These are phyloP conservation scores for Cryptococcus hybrid DNA, from an alignment of 1,284 basidiomycete species.

Conservation along the genomic window DNA sequence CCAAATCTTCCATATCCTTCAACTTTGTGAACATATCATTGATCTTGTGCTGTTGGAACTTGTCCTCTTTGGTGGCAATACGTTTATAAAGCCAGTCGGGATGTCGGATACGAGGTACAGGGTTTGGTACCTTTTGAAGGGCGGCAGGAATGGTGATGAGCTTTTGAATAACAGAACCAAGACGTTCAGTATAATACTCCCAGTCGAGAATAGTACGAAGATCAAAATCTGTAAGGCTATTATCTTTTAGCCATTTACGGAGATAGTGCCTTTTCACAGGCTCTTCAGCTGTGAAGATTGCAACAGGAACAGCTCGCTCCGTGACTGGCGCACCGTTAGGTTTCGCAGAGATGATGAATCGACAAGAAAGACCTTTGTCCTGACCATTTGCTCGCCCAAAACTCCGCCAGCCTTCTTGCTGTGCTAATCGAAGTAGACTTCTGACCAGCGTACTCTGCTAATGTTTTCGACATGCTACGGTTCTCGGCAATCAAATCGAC, in stretches of 20 bases:
- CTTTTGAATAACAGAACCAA: constrained; percentile 98
- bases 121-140: constrained; percentile 95
- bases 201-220: constrained; percentile 95
- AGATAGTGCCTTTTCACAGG: constrained; percentile 86
- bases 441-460: constrained; percentile 93
- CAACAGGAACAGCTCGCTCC: constrained; percentile 95
- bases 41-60: constrained; percentile 96
- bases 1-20: constrained; percentile 62
- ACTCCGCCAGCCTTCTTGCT: constrained; percentile 91
- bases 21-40: constrained; percentile 85
- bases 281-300: constrained; percentile 96
- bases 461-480: constrained; percentile 94
- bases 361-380: constrained; percentile 98
- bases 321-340: constrained; percentile 94
- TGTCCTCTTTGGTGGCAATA: constrained; percentile 86
- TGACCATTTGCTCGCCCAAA: constrained; percentile 97
- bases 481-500: constrained; percentile 99
- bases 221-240: constrained; percentile 54
- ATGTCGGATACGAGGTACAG: constrained; percentile 92
- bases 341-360: constrained; percentile 96
- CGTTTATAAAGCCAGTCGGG: constrained; percentile 96
- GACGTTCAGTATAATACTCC: constrained; percentile 97
- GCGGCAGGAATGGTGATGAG: constrained; percentile 99
- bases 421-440: constrained; percentile 99
- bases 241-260: constrained; percentile 69